These are phyloP conservation scores for Phallus indusiatus DNA, from an alignment of 768 basidiomycete genomes.

Conservation along the genomic window DNA sequence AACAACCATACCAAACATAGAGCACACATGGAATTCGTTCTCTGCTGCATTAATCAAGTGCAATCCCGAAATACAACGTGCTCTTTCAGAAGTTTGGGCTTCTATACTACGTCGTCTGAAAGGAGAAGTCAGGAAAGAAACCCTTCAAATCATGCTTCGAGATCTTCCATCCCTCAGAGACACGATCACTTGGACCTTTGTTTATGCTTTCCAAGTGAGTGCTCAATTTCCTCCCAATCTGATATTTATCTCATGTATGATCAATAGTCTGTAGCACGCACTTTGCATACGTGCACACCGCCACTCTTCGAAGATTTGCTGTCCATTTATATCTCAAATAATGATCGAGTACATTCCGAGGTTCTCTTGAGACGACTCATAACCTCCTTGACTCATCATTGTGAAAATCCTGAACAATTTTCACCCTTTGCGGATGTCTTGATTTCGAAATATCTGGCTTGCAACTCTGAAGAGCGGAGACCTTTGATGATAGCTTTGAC, in stretches of 20 bases:
- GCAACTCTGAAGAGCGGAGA: not conserved
- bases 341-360: conserved; percentile 33
- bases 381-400: conserved; percentile 79
- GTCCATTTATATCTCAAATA: conserved; percentile 36
- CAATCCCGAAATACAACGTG: conserved; percentile 61
- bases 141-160: conserved; percentile 45
- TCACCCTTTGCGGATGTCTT: conserved; percentile 45
- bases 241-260: not conserved
- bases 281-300: conserved; percentile 65
- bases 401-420: conserved; percentile 60
- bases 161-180: conserved; percentile 35
- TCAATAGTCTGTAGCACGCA: conserved; percentile 67
- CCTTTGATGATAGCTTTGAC: conserved; percentile 37
- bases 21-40: conserved; percentile 47
- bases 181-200: conserved; percentile 62
- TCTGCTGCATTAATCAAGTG: conserved; percentile 45
- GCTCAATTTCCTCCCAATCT: not conserved
- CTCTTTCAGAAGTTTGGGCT: conserved; percentile 84
- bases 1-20: conserved; percentile 24
- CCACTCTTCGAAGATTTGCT: conserved; percentile 55
- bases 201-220: conserved; percentile 71
- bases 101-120: conserved; percentile 66
- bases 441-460: conserved; percentile 26
- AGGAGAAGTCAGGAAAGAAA: conserved; percentile 42
- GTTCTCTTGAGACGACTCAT: conserved; percentile 60